A percentile compares a stretch with the other conserved stretches of the same genome.
Evolutionary conservation across 2,329 filamentous ascomycete species (phyloP).

Genomic region (Ilyonectria robusta): DNA sequence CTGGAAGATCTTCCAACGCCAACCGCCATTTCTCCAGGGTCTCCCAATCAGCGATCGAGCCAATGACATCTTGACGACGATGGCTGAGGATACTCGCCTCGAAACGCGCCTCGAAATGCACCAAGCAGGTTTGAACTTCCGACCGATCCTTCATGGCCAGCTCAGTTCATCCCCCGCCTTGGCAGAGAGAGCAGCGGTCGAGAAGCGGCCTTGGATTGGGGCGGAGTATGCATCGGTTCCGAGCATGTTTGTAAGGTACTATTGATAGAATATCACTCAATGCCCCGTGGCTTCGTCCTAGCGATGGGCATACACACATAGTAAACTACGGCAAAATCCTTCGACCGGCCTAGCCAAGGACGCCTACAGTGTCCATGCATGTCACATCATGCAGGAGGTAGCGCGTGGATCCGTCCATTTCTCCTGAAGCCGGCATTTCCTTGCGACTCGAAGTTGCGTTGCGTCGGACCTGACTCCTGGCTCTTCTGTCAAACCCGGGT

Average conservation of each 20-base stretch:
- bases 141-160: not conserved
- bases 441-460: slow-evolving; percentile 37
- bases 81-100: slow-evolving; percentile 5
- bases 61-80: slow-evolving; percentile 12
- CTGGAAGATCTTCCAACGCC: slow-evolving; percentile 16
- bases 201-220: slow-evolving; percentile 24
- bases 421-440: slow-evolving; percentile 31
- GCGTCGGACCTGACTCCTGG: slow-evolving; percentile 26
- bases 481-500: slow-evolving; percentile 31
- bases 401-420: slow-evolving; percentile 22
- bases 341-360: slow-evolving; percentile 8
- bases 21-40: slow-evolving; percentile 14
- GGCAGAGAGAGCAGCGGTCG: slow-evolving; percentile 9
- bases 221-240: slow-evolving; percentile 29
- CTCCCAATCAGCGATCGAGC: slow-evolving; percentile 25
- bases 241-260: slow-evolving; percentile 33
- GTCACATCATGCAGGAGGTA: slow-evolving; percentile 40
- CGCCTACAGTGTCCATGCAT: slow-evolving; percentile 38
- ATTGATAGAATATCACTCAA: slow-evolving; percentile 32
- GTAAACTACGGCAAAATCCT: slow-evolving; percentile 22
- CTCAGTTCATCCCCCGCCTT: slow-evolving; percentile 11
- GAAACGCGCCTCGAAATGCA: slow-evolving; percentile 3
- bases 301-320: slow-evolving; percentile 7
- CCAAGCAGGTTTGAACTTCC: not conserved
- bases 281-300: slow-evolving; percentile 31